Evolutionary conservation across 192 early-diverging fungal genomes (phyloP).

Genomic region (Coemansia sp.): DNA sequence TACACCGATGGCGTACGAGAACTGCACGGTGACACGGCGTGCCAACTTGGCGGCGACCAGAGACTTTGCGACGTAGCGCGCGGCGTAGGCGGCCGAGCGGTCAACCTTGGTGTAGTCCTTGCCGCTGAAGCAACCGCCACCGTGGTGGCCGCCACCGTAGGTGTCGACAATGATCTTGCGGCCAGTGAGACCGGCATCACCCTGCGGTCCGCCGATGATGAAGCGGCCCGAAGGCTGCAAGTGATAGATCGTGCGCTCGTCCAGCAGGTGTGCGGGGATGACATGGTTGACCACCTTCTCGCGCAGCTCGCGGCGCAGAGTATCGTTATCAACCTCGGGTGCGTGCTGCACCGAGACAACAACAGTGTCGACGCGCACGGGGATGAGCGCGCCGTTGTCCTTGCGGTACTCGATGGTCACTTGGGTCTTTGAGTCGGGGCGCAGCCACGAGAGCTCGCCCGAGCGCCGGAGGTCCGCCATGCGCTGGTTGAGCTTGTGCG

Average conservation of each 20-base stretch:
- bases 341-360: constrained; percentile 98
- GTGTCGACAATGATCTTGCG: constrained; percentile 89
- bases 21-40: constrained; percentile 91
- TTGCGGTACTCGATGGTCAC: constrained; percentile 99
- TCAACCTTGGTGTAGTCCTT: constrained; percentile 99
- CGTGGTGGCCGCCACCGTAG: constrained; percentile 96
- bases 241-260: constrained; percentile 91
- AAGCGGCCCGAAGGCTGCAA: constrained; percentile 98
- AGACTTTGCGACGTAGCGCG: constrained; percentile 98
- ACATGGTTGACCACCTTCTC: constrained; percentile 94
- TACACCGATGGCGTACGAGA: constrained; percentile 99
- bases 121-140: constrained; percentile 99
- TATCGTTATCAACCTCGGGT: constrained; percentile 82
- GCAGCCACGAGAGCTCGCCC: constrained; percentile 89
- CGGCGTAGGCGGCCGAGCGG: constrained; percentile 97
- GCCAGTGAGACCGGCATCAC: constrained; percentile 99
- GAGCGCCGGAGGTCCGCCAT: constrained; percentile 95
- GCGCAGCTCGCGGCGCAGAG: constrained; percentile 82
- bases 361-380: constrained; percentile 94
- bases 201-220: constrained; percentile 99
- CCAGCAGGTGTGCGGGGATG: constrained; percentile 89
- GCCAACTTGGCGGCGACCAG: constrained; percentile 91
- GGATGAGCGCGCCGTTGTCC: constrained; percentile 92
- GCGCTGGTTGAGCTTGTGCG: constrained; percentile 98
- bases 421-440: constrained; percentile 99